Evolutionary conservation across 2,329 filamentous ascomycete genomes (phyloP).

Genomic region (Didymella exigua): DNA sequence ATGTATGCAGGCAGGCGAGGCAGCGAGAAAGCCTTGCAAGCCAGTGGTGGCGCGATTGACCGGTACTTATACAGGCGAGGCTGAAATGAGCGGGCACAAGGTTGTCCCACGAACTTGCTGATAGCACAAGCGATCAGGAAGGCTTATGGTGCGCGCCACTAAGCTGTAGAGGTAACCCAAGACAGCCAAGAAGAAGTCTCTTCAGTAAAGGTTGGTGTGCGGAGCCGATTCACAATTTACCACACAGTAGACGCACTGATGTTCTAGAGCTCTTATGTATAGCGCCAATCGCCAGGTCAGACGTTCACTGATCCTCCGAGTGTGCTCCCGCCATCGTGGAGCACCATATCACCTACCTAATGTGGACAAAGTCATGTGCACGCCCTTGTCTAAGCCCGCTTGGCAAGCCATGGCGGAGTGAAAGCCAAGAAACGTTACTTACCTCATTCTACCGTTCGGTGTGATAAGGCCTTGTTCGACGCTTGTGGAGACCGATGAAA

Average conservation of each 20-base stretch:
- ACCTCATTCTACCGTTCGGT: slow-evolving; percentile 16
- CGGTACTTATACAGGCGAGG: slow-evolving; percentile 28
- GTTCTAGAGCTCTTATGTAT: slow-evolving; percentile 23
- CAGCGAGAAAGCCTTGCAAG: slow-evolving; percentile 27
- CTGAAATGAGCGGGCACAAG: slow-evolving; percentile 15
- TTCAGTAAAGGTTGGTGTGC: slow-evolving; percentile 23
- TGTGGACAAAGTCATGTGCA: slow-evolving; percentile 20
- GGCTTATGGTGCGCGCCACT: slow-evolving; percentile 21
- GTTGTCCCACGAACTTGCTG: slow-evolving; percentile 12
- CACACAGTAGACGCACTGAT: slow-evolving; percentile 12
- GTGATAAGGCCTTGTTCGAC: slow-evolving; percentile 19
- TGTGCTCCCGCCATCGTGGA: slow-evolving; percentile 18
- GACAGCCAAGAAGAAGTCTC: slow-evolving; percentile 27
- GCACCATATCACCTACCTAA: slow-evolving; percentile 27
- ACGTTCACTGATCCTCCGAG: slow-evolving; percentile 17
- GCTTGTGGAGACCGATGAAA: slow-evolving; percentile 19
- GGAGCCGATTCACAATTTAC: slow-evolving; percentile 12
- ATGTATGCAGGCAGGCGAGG: slow-evolving; percentile 22
- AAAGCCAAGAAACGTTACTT: slow-evolving; percentile 21
- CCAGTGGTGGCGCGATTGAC: slow-evolving; percentile 20
- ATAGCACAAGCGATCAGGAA: slow-evolving; percentile 27
- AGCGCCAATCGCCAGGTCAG: slow-evolving; percentile 30
- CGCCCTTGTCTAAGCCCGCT: slow-evolving; percentile 21
- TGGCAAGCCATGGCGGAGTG: slow-evolving; percentile 24
- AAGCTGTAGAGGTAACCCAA: slow-evolving; percentile 26